Percentiles rank a stretch among this genome's conserved stretches.
phyloP scores from a whole-genome alignment of 768 basidiomycete species.

The Termitomyces sp. region DNA sequence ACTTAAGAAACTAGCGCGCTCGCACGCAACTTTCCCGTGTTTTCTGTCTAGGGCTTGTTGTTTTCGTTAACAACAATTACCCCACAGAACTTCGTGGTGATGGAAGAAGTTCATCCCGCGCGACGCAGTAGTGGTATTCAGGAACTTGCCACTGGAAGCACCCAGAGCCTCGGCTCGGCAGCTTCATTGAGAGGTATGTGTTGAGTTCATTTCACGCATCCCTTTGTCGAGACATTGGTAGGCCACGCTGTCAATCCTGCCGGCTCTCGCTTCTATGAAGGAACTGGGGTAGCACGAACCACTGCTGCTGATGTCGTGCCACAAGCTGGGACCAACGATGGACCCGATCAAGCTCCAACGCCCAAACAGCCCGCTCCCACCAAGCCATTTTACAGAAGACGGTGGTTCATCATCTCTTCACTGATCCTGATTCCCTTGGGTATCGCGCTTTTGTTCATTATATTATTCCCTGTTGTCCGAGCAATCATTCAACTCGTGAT shows the following conservation, averaged over 20 bases:
- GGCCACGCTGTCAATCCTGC: slow-evolving; percentile 29
- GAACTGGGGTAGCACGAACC: slow-evolving; percentile 15
- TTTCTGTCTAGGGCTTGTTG: slow-evolving; percentile 9
- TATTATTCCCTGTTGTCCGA: slow-evolving; percentile 62
- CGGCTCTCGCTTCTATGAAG: slow-evolving; percentile 20
- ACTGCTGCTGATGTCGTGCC: slow-evolving; percentile 18
- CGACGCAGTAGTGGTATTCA: slow-evolving; percentile 32
- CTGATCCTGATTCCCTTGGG: slow-evolving; percentile 44
- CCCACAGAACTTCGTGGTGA: slow-evolving; percentile 17
- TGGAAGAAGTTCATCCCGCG: slow-evolving; percentile 28
- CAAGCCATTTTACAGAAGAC: slow-evolving; percentile 52
- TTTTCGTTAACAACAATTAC: slow-evolving; percentile 4
- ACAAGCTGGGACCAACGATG: slow-evolving; percentile 8
- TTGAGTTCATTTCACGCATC: background rate
- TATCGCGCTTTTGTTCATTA: slow-evolving; percentile 60
- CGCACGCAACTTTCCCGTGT: slow-evolving; percentile 7
- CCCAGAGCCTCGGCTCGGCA: slow-evolving; percentile 23
- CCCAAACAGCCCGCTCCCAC: slow-evolving; percentile 14
- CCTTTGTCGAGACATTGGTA: slow-evolving; percentile 7
- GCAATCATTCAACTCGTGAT: slow-evolving; percentile 65
- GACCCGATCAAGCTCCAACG: slow-evolving; percentile 12
- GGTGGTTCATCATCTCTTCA: slow-evolving; percentile 57
- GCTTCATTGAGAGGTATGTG: slow-evolving; percentile 29
- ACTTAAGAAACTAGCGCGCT: slow-evolving; percentile 10
- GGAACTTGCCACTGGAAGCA: slow-evolving; percentile 21